Conservation (phyloP, 345 rosid species). For the Linum trigynum region DNA sequence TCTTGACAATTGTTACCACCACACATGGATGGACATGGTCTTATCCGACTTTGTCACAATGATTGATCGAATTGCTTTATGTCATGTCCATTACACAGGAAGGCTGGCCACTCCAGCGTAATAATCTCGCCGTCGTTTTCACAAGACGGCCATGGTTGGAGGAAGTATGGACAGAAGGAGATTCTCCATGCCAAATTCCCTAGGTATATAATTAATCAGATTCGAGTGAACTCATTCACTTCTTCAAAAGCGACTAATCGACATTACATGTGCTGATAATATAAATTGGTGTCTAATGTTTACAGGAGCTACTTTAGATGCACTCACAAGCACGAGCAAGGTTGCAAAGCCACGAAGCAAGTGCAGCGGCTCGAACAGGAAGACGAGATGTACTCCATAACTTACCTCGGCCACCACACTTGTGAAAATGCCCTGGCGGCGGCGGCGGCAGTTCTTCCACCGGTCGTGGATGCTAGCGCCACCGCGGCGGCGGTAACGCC, state of each 20-base stretch:
- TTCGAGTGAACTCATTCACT: background rate
- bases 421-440: conserved; percentile 26
- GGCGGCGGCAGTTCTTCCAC: background rate
- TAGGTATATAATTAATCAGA: conserved; percentile 31
- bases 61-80: background rate
- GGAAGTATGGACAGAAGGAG: conserved; percentile 82
- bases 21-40: background rate
- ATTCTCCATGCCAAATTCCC: conserved; percentile 60
- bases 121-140: conserved; percentile 16
- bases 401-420: conserved; percentile 55
- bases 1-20: background rate
- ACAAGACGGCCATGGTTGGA: conserved; percentile 68
- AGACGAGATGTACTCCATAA: conserved; percentile 34
- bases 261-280: too few species aligned
- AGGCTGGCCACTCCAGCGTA: conserved; percentile 29
- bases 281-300: background rate
- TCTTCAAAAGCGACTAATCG: too few species aligned
- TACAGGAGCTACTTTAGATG: conserved; percentile 83
- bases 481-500: background rate
- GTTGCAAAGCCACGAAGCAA: conserved; percentile 72
- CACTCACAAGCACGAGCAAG: conserved; percentile 56
- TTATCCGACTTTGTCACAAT: background rate
- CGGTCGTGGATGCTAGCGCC: too few species aligned
- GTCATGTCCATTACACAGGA: conserved; percentile 28
- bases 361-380: conserved; percentile 56